Evolutionary conservation across 306 rosid species (phyloP).

Genomic region (Glycine tomentella): DNA sequence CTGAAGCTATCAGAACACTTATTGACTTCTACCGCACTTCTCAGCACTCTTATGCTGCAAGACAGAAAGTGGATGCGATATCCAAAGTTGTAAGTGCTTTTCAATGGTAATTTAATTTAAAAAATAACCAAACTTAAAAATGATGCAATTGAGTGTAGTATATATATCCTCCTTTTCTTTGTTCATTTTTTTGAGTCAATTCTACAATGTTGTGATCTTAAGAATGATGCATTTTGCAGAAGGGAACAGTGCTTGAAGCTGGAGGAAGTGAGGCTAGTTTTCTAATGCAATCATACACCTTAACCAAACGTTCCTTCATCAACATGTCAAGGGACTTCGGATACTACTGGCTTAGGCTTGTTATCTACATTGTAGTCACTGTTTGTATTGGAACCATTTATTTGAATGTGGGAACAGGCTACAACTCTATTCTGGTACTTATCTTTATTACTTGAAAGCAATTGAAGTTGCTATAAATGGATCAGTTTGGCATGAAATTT

Average conservation of each 20-base stretch:
- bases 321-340: slow-evolving; percentile 99
- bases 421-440: slow-evolving; percentile 87
- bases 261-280: slow-evolving; percentile 99
- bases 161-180: not conserved
- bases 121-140: not conserved
- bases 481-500: slow-evolving; percentile 13
- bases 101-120: not conserved
- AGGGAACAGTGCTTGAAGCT: slow-evolving; percentile 85
- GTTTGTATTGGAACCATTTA: slow-evolving; percentile 91
- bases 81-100: slow-evolving; percentile 79
- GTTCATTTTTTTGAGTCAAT: slow-evolving; percentile 3
- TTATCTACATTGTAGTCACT: slow-evolving; percentile 89
- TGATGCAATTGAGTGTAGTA: not conserved
- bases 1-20: slow-evolving; percentile 86
- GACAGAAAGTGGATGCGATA: slow-evolving; percentile 77
- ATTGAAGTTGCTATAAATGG: not conserved
- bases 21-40: slow-evolving; percentile 74
- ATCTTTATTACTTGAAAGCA: not conserved
- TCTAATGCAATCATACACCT: slow-evolving; percentile 74
- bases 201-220: not conserved
- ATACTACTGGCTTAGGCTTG: slow-evolving; percentile 97
- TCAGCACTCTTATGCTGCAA: slow-evolving; percentile 73
- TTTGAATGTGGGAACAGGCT: slow-evolving; percentile 82
- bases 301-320: slow-evolving; percentile 86
- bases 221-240: slow-evolving; percentile 57